Evolutionary conservation across 169 alveolate genomes (phyloP).

Genomic region (Babesia divergens): DNA sequence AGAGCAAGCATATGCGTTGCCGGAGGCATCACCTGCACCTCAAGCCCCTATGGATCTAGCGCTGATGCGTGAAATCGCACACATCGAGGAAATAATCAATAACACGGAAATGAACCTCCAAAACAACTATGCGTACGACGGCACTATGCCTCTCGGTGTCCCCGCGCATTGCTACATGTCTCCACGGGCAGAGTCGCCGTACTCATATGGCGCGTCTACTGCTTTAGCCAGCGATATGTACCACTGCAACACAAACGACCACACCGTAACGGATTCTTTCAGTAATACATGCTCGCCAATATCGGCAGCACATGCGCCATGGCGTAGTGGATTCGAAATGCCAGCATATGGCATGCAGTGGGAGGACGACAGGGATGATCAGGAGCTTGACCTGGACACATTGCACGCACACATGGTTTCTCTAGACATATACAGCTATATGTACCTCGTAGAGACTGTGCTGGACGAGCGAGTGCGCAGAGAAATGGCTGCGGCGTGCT

Average conservation of each 20-base stretch:
- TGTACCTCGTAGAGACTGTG: constrained; percentile 52
- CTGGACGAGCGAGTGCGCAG: constrained; percentile 44
- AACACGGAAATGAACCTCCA: neutral
- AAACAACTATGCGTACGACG: neutral
- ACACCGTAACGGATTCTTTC: constrained; percentile 4
- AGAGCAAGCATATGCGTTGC: neutral
- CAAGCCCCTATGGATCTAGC: neutral
- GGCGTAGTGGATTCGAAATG: constrained; percentile 37
- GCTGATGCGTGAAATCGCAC: constrained; percentile 15
- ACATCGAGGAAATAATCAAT: constrained; percentile 7
- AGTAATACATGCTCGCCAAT: neutral
- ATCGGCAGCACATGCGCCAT: neutral
- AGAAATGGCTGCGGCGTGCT: neutral
- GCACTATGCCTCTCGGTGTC: neutral
- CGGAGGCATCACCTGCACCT: neutral
- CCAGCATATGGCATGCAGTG: neutral
- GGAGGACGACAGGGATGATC: neutral
- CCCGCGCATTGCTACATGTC: neutral
- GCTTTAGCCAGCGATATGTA: neutral
- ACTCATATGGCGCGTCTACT: neutral
- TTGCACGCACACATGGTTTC: constrained; percentile 43
- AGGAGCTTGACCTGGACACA: constrained; percentile 24
- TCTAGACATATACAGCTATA: constrained; percentile 39
- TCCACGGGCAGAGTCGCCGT: neutral
- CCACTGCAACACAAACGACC: constrained; percentile 16